Percentiles rank a stretch among this genome's conserved stretches.
Evolutionary conservation across 176 grass and related monocot species (phyloP).

Genomic region (Phyllostachys edulis): DNA sequence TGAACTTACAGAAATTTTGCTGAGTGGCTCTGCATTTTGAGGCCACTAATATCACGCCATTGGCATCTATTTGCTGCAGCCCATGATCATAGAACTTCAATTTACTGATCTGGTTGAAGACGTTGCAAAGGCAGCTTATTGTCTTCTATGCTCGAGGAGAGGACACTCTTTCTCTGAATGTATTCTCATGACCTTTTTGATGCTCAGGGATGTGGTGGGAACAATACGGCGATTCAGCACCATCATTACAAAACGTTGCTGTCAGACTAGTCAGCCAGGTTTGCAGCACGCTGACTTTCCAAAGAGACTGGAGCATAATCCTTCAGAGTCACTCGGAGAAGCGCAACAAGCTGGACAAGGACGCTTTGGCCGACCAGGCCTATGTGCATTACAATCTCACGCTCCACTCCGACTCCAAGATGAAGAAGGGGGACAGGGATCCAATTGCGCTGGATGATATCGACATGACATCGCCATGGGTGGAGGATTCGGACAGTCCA

Average conservation of each 20-base stretch:
- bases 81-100: neutral
- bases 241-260: constrained; percentile 65
- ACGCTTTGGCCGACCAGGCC: constrained; percentile 65
- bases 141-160: neutral
- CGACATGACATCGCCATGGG: constrained; percentile 88
- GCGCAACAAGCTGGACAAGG: constrained; percentile 78
- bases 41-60: neutral
- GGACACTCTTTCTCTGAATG: neutral
- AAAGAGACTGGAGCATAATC: constrained; percentile 76
- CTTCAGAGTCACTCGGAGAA: constrained; percentile 80
- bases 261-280: constrained; percentile 94
- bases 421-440: constrained; percentile 58
- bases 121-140: neutral
- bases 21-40: constrained; percentile 5
- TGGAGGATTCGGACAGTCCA: constrained; percentile 73
- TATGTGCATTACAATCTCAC: constrained; percentile 90
- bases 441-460: constrained; percentile 60
- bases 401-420: constrained; percentile 43
- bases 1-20: neutral
- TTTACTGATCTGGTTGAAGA: constrained; percentile 1
- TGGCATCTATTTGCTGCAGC: neutral
- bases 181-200: constrained; percentile 7
- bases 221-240: constrained; percentile 85
- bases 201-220: constrained; percentile 93
- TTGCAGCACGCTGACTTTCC: constrained; percentile 72